phyloP scores from a whole-genome alignment of 2,329 filamentous ascomycete species.

The Emericellopsis atlantica region DNA sequence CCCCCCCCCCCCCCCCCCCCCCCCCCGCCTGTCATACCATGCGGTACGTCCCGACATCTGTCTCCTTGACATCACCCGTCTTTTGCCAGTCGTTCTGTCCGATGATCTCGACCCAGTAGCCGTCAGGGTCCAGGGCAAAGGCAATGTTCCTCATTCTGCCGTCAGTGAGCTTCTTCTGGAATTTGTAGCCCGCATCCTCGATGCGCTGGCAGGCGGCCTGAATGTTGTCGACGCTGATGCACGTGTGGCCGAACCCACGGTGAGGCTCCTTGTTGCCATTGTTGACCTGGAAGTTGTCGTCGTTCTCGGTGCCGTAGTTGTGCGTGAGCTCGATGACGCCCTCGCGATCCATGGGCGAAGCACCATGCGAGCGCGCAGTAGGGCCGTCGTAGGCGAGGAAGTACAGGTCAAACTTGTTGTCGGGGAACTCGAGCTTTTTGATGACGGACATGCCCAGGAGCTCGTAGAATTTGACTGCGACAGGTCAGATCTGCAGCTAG shows the following conservation, averaged over 20 bases:
- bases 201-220: constrained; percentile 83
- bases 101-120: constrained; percentile 78
- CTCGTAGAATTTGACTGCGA: constrained; percentile 77
- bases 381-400: constrained; percentile 83
- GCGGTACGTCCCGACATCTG: constrained; percentile 64
- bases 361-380: constrained; percentile 58
- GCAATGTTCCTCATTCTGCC: constrained; percentile 82
- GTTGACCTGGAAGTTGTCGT: constrained; percentile 65
- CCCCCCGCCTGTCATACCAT: constrained; percentile 42
- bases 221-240: constrained; percentile 71
- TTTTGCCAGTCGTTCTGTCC: constrained; percentile 59
- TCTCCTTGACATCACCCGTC: constrained; percentile 59
- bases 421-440: constrained; percentile 69
- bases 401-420: constrained; percentile 89
- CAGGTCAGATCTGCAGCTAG: not conserved
- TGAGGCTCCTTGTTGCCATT: constrained; percentile 88
- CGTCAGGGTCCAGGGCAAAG: constrained; percentile 80
- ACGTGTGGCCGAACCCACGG: constrained; percentile 76
- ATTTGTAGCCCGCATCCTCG: constrained; percentile 80
- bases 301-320: constrained; percentile 80
- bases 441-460: constrained; percentile 79
- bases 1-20: no score
- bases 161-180: constrained; percentile 89
- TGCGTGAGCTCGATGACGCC: constrained; percentile 79
- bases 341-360: constrained; percentile 67